Base-by-base conservation (phyloP, 768 basidiomycete species). In the Leccinum barrowsii region DNA sequence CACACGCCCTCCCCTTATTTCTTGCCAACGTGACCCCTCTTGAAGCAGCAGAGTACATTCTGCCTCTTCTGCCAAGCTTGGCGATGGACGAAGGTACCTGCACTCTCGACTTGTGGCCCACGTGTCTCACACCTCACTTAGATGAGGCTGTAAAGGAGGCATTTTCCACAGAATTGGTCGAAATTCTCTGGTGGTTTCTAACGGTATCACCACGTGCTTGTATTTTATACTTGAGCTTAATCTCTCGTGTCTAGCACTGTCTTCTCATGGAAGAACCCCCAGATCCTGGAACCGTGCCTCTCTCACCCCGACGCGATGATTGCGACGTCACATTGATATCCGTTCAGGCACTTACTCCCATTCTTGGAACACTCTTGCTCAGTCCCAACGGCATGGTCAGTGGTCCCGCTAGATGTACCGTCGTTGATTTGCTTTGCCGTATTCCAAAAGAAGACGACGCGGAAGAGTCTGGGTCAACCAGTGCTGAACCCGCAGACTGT, bases 121-220 rank as follows among this genome's bases (percentile, higher is more conserved):
- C 42, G 1, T 42, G 32, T 56, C 56, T 70, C 7, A 64, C 56
- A 32, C 50, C 44, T 62, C 35, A 50, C 59, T 34, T 66, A 92
- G 94, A 96, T 59, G 94, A 96, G 67, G 71, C 80, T 48, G 92
- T 97, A 53, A 91, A 90, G 70, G 94, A 95, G 71, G 90, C 92
- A 6, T 83, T 97, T 22, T 86, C 91, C 1, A 80, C 84, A 2
- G 87, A 91, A 63, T 77, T 98, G 10, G 85, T 91, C 37, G 76
- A 82, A 52, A 83, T 96, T 63, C 83, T 97, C 51, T 97, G 93
- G 93, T 96, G 92, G 86, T 98, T 96, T 74, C 86, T 92, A 65
- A 84, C 86, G 56, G 85, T 85, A 63, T 56, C 70, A 62, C 37
- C 30, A 54, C 57, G 13, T n/a, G 42, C 49, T 56, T 48, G 15